phyloP scores from a whole-genome alignment of 371 early-diverging fungal genomes.

The Saksenaea oblongispora region DNA sequence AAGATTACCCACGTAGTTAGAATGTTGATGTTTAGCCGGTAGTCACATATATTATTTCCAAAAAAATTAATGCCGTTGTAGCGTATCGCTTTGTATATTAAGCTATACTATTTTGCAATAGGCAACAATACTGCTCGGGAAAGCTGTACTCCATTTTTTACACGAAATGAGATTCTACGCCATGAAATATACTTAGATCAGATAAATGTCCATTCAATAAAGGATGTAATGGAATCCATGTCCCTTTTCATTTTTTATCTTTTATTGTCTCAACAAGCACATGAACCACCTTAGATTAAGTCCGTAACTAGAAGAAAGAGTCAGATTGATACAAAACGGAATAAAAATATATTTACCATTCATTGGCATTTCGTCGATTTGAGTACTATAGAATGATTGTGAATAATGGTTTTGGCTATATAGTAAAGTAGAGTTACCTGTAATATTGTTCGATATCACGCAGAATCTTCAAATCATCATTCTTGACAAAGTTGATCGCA shows the following conservation, averaged over 20 bases:
- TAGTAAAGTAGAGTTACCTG: conserved; percentile 18
- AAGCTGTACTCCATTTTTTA: too few relatives aligned
- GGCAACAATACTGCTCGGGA: too few relatives aligned
- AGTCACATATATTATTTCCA: too few relatives aligned
- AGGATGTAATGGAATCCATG: neutral
- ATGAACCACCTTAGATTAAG: conserved; percentile 14
- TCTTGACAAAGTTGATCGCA: conserved; percentile 98
- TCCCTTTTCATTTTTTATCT: neutral
- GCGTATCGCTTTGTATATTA: too few relatives aligned
- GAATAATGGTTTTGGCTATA: conserved; percentile 40
- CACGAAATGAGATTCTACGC: too few relatives aligned
- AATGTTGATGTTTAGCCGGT: too few relatives aligned
- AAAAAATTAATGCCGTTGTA: too few relatives aligned
- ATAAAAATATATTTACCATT: conserved; percentile 50
- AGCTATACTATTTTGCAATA: too few relatives aligned
- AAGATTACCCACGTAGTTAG: neutral
- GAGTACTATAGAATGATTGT: conserved; percentile 76
- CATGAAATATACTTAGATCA: too few relatives aligned
- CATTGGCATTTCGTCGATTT: conserved; percentile 96
- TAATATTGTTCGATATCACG: conserved; percentile 93
- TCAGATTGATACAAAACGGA: neutral
- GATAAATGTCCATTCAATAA: neutral
- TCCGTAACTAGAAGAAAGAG: conserved; percentile 20
- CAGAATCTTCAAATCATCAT: conserved; percentile 84
- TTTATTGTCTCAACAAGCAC: neutral